phyloP scores from a whole-genome alignment of 257 asterid genomes.

The Solanum piurae region DNA sequence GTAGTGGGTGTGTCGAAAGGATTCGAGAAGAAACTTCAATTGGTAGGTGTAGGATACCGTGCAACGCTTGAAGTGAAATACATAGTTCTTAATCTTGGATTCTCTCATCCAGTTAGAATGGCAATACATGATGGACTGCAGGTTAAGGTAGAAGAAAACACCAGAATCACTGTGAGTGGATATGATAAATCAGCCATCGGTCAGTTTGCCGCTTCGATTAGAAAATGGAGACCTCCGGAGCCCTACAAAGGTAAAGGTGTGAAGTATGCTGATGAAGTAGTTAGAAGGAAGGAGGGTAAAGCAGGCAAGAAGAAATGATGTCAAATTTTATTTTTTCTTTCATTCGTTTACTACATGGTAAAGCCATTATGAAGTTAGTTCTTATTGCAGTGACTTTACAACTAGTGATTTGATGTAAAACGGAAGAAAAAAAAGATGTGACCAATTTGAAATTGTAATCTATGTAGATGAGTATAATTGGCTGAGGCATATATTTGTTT shows the following conservation, averaged over 20 bases:
- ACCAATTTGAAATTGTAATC: background rate
- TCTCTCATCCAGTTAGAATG: conserved; percentile 86
- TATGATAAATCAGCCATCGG: conserved; percentile 64
- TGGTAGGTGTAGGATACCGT: conserved; percentile 84
- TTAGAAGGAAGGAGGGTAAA: conserved; percentile 84
- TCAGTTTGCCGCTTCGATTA: conserved; percentile 70
- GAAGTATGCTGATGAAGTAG: conserved; percentile 70
- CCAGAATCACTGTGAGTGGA: conserved; percentile 64
- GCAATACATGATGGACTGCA: conserved; percentile 47
- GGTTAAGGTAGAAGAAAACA: conserved; percentile 80
- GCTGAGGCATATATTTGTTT: too few relatives aligned
- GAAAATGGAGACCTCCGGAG: conserved; percentile 95
- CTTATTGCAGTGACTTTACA: background rate
- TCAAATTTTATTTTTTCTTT: too few relatives aligned
- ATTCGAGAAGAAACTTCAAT: conserved; percentile 74
- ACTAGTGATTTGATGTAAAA: background rate
- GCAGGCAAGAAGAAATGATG: conserved; percentile 75
- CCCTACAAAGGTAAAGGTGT: conserved; percentile 91
- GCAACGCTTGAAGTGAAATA: conserved; percentile 70
- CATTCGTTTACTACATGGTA: background rate
- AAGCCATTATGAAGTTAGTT: background rate
- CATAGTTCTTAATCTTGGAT: conserved; percentile 63
- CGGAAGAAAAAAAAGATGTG: background rate
- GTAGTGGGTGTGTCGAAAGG: conserved; percentile 89
- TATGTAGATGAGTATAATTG: background rate